Conservation (phyloP, 2,329 filamentous ascomycete species). For the Stagonosporopsis chrysanthemi region DNA sequence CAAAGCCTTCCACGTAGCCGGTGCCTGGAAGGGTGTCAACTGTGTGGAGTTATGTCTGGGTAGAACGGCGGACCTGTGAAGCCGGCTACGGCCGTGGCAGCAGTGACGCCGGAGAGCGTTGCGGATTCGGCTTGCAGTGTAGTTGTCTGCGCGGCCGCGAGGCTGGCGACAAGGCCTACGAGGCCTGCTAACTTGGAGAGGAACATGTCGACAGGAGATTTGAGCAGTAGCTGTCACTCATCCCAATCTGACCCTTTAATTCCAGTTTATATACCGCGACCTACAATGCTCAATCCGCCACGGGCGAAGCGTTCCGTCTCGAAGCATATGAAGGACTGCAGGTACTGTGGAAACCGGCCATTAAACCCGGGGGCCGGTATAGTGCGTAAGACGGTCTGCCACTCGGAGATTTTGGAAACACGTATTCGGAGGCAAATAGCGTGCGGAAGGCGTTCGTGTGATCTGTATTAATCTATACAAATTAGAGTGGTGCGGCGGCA, state of each 20-base stretch:
- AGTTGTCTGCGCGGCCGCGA: conserved; percentile 26
- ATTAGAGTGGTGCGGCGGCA: conserved; percentile 8
- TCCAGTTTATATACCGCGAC: conserved; percentile 3
- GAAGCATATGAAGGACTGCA: neutral
- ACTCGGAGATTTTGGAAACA: conserved; percentile 7
- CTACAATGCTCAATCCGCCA: neutral
- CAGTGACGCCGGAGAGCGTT: conserved; percentile 51
- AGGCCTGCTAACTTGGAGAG: conserved; percentile 5
- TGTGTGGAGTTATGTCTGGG: neutral
- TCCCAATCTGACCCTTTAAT: neutral
- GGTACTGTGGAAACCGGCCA: conserved; percentile 6
- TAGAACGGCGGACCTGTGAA: conserved; percentile 44
- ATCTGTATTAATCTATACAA: conserved; percentile 13
- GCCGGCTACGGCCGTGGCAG: conserved; percentile 51
- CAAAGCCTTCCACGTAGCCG: conserved; percentile 59
- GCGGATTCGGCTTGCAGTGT: conserved; percentile 54
- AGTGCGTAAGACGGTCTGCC: neutral
- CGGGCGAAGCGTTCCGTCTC: conserved; percentile 4
- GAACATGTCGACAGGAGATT: neutral
- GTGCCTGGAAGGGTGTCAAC: conserved; percentile 44
- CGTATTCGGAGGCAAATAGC: neutral
- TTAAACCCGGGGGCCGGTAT: neutral
- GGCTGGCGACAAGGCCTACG: conserved; percentile 10
- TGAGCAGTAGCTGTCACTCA: neutral
- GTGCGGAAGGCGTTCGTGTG: neutral